Base-by-base conservation (phyloP, 2,329 filamentous ascomycete species). In the Trichoderma simmonsii region DNA sequence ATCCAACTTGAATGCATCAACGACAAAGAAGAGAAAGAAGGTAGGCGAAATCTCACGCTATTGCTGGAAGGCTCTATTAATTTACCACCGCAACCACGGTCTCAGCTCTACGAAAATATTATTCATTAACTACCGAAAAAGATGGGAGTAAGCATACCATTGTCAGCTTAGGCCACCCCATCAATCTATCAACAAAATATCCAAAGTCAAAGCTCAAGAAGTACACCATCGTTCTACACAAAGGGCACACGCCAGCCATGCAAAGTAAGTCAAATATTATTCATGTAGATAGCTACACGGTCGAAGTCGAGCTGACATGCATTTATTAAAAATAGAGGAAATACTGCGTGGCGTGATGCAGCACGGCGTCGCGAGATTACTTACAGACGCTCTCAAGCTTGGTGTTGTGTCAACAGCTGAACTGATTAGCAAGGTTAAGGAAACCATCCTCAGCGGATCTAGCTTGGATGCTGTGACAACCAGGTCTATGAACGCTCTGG, bases 331-430 rank as follows among this genome's bases (percentile, higher is more conserved):
- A 21, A 54, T 24, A 73, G 72, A 68, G 24, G 60, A 71, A 12
- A 72, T 73, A 48, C 63, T 54, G 28, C 69, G 72, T 9, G 72
- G 72, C 11, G 56, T 73, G 9, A 64, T 64, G 32, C 72, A 73
- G 6, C 69, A 73, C 30, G 63, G 63, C 21, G 21, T 73, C 28
- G 65, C 60, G 18, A 65, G 59, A 26, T 54, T 73, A 21, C 60
- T 73, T 28, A 36, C 59, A 34, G 72, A 73, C 34, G 54, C 69
- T 34, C 39, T 73, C 28, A 71, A 71, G n/a, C 39, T 72, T 5
- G 62, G 69, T 26, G 54, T 73, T 18, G 71, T 73, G 26, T 66
- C 69, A n/a, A 64, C 71, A 11, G 72, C 69, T n/a, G 69, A 67
- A 30, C n/a, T 73, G 11, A 48, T 73, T 18, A 65, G 63, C 34